Evolutionary conservation across 1,139 yeast species (phyloP).

Genomic region (Sugiyamaella neomexicana): DNA sequence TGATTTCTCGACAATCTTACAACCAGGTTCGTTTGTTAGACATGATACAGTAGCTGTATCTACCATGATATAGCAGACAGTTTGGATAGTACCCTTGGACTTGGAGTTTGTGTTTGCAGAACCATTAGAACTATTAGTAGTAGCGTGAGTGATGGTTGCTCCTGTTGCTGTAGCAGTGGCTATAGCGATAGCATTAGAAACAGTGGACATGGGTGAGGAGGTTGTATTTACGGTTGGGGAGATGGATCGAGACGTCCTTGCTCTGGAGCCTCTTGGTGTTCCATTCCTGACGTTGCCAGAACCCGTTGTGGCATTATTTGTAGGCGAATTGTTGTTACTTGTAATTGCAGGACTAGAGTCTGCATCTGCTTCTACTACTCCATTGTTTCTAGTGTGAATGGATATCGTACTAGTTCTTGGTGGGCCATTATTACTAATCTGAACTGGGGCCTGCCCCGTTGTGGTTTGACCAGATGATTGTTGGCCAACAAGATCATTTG

Average conservation of each 20-base stretch:
- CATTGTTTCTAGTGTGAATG: background rate
- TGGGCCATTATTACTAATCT: background rate
- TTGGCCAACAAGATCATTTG: conserved; percentile 1
- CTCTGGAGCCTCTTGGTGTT: background rate
- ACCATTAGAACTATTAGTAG: background rate
- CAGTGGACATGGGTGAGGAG: background rate
- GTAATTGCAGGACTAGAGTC: background rate
- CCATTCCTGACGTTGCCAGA: background rate
- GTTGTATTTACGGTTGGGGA: background rate
- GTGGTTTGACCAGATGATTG: background rate
- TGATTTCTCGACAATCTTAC: conserved; percentile 23
- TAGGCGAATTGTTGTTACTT: too few species aligned
- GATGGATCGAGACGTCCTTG: background rate
- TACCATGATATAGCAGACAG: conserved; percentile 24
- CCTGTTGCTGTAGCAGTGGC: background rate
- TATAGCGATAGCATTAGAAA: background rate
- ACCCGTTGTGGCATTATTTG: background rate
- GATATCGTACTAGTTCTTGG: background rate
- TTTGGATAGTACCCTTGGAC: background rate
- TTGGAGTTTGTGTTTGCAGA: too few species aligned
- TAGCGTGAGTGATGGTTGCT: background rate
- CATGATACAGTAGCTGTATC: conserved; percentile 26
- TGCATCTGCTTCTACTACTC: background rate
- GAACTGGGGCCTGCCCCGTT: background rate
- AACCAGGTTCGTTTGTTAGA: conserved; percentile 25